Evolutionary conservation across 78 protist genomes (phyloP).

Genomic region (Dictyostelium intermedium): DNA sequence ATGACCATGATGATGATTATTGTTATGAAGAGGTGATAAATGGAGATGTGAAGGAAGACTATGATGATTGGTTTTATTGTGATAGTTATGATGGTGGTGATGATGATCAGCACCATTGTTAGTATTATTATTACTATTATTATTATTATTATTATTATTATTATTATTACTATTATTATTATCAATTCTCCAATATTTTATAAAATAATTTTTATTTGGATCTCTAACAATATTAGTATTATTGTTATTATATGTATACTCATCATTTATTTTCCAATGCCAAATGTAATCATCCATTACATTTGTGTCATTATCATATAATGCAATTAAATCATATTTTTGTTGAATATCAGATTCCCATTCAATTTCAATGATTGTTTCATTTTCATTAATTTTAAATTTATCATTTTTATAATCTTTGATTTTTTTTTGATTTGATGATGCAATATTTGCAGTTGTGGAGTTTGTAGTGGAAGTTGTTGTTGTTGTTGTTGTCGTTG

Average conservation of each 20-base stretch:
- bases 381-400: not conserved
- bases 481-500: not conserved
- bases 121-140: too few species aligned
- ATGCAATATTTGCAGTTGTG: too few species aligned
- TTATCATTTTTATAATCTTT: not conserved
- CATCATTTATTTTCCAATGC: not conserved
- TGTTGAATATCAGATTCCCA: not conserved
- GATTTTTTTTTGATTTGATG: too few species aligned
- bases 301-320: not conserved
- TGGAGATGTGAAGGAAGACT: not conserved
- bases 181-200: not conserved
- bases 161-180: not conserved
- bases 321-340: not conserved
- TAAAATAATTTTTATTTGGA: not conserved
- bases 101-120: too few species aligned
- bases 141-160: too few species aligned
- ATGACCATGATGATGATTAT: not conserved
- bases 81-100: too few species aligned
- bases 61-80: not conserved
- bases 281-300: not conserved
- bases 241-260: not conserved
- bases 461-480: not conserved
- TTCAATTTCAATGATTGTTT: not conserved
- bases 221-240: not conserved
- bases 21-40: not conserved